Evolutionary conservation across 768 basidiomycete species (phyloP), one percentile per base, ranked within the genome.

Genomic region (Stropharia rugosoannulata): DNA sequence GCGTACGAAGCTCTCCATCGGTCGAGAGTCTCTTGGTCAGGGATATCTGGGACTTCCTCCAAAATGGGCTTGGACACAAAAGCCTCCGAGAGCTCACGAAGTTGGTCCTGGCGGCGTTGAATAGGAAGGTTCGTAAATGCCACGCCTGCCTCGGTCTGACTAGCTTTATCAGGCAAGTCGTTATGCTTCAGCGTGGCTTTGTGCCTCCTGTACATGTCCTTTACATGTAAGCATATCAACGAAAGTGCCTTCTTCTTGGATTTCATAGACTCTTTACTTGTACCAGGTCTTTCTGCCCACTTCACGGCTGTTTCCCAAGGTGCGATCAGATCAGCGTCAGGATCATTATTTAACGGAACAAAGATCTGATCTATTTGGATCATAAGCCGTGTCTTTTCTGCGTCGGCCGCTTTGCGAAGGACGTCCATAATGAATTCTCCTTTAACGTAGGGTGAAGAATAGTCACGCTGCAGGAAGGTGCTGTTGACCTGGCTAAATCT

Each of bases 1-100:
- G 82, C 84, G 61, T 79, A 86, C 5, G 85, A 85, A 8, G 84
- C 84, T 53, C 76, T 76, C 41, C 80, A 59, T 4, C 71, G 63
- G 8, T 64, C 61, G 3, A 80, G 58, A 1, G 53, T 58, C 16
- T 64, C 64, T 7, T 67, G 59, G 27, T 67, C 63, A 7, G 71
- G 51, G 27, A 68, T 51, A 19, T 70, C 70, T 46, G 61, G 70
- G 56, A 72, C 58, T 37, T 64, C 63, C 18, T 43, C 61, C 16
- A 62, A 49, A 3, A 56, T 49, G 37, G 70, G 68, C 9, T 35
- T 60, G 22, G 66, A 60, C 4, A 69, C 68, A 58, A 84, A 85
- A 19, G 65, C 57, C 49, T 65, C 65, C 4, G 84, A 83, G 19
- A 78, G 59, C 8, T 63, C 56, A 4, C 83, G 78, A 11, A 84